Evolutionary conservation across 768 basidiomycete species (phyloP), one percentile per base, ranked within the genome.

Genomic region (Chlorophyllum brunneum): DNA sequence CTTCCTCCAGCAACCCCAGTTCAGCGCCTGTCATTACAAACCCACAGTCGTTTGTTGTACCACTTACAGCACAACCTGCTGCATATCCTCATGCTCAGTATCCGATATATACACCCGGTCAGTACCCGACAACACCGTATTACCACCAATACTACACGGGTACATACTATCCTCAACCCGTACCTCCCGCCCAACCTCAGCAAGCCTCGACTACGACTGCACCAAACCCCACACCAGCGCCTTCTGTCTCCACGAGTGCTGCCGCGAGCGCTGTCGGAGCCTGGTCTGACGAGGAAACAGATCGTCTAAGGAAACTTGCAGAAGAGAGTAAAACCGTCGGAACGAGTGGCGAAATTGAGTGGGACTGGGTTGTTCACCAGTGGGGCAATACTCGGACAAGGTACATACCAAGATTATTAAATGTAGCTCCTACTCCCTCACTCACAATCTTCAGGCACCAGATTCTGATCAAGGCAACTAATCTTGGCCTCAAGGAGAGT

Each of bases 241-340:
- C 61, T 48, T 54, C 58, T 10, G 50, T 62, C 18, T 58, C 60
- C 24, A 54, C 69, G 13, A 51, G 64, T 22, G 56, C 56, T 48
- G 34, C 61, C 54, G 36, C 61, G 16, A 54, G 56, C 15, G 52
- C 57, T 58, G 55, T 53, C 45, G 88, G 87, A 0, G 75, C 85
- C 5, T 92, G 89, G 90, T 79, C 85, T 2, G 85, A 88, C 5
- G 86, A 86, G 54, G 90, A 92, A 62, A 80, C 78, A 0, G 85
- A 87, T 56, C 75, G 80, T 34, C 62, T 92, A 54, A 84, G 76
- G 64, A 80, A 75, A 47, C 62, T 92, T 18, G 82, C 85, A 0
- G 89, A 90, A 56, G 81, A 88, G 47, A 83, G 82, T 61, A 78
- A 78, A 51, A 65, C 71, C 45, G 65, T 64, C 26, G 72, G 61